Evolutionary conservation across 2,329 filamentous ascomycete species (phyloP).

Genomic region (Trichophyton benhamiae): DNA sequence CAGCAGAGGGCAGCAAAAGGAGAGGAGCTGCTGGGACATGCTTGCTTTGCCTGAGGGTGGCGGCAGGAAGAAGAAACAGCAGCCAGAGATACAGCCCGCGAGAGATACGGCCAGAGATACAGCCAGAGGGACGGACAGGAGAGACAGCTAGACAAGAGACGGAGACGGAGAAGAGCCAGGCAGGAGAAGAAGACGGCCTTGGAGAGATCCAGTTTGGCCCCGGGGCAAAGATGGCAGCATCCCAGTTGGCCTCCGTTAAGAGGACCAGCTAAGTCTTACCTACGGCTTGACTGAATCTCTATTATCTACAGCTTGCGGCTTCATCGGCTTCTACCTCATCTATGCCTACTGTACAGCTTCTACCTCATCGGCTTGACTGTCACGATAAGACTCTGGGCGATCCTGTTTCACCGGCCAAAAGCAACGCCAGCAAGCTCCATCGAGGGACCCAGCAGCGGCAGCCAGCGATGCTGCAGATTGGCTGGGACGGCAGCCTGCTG

Average conservation of each 20-base stretch:
- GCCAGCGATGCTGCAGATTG: background rate
- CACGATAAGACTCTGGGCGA: background rate
- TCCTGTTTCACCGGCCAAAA: background rate
- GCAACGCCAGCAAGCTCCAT: background rate
- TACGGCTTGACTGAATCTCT: no score
- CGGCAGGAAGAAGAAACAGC: background rate
- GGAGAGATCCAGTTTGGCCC: no score
- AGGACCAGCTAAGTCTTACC: background rate
- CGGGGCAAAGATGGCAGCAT: background rate
- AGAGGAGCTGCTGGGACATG: background rate
- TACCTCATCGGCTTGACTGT: no score
- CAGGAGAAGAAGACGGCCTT: no score
- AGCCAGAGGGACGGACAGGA: background rate
- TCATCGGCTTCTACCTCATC: background rate
- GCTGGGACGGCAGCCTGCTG: background rate
- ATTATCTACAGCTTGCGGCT: no score
- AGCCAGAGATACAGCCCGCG: background rate
- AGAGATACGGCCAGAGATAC: background rate
- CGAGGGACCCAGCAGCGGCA: background rate
- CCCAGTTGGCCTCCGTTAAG: background rate
- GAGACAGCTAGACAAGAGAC: background rate
- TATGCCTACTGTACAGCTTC: no score
- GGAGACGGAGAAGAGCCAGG: no score
- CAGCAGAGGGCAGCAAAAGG: background rate
- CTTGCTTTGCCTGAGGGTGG: background rate